Evolutionary conservation across 306 rosid species (phyloP).

Genomic region (Medicago ruthenica): DNA sequence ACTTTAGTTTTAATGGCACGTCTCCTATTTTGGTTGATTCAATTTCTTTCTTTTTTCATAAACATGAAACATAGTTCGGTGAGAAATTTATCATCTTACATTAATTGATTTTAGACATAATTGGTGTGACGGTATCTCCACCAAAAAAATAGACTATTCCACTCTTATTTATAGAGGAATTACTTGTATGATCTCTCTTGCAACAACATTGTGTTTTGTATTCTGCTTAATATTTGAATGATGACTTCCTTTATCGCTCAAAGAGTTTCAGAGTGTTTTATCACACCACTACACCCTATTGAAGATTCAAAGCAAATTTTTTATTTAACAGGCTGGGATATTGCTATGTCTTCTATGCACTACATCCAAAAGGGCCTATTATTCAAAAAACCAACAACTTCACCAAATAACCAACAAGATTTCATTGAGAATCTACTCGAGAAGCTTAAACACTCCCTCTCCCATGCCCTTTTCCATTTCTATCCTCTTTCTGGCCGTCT

Average conservation of each 20-base stretch:
- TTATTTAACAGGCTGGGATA: conserved; percentile 56
- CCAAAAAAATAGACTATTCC: too few relatives aligned
- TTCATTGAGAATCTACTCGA: conserved; percentile 43
- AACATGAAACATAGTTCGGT: too few relatives aligned
- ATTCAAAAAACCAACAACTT: conserved; percentile 56
- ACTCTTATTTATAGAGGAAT: too few relatives aligned
- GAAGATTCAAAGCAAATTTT: conserved; percentile 8
- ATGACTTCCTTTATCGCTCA: not conserved
- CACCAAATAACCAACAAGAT: not conserved
- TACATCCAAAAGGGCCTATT: conserved; percentile 77
- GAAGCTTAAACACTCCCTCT: conserved; percentile 58
- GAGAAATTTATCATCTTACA: too few relatives aligned
- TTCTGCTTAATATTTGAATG: not conserved
- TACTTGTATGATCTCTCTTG: too few relatives aligned
- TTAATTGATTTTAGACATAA: too few relatives aligned
- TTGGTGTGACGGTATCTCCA: too few relatives aligned
- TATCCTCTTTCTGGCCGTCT: conserved; percentile 67
- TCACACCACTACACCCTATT: conserved; percentile 31
- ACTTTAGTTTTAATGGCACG: too few relatives aligned
- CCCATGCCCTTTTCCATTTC: conserved; percentile 60
- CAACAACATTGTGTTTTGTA: too few relatives aligned
- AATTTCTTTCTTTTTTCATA: too few relatives aligned
- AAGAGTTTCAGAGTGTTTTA: conserved; percentile 45
- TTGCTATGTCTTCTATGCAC: conserved; percentile 51
- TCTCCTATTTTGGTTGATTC: too few relatives aligned